phyloP scores from a whole-genome alignment of 257 asterid species.

The Salvia rosmarinus region DNA sequence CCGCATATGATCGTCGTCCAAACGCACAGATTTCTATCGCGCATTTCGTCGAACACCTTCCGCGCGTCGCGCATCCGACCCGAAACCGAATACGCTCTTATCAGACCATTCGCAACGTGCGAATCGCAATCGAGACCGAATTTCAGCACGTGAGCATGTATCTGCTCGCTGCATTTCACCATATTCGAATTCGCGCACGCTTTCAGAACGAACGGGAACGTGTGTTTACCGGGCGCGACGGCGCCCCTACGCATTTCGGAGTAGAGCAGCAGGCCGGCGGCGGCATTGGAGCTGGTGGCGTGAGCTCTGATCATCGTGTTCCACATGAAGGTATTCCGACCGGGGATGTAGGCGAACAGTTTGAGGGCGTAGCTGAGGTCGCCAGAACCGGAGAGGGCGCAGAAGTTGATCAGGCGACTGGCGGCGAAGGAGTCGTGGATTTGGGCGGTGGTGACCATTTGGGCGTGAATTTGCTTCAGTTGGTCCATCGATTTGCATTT shows the following conservation, averaged over 20 bases:
- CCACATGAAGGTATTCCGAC: conserved; percentile 81
- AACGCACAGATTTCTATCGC: conserved; percentile 49
- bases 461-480: conserved; percentile 77
- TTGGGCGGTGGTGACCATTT: conserved; percentile 66
- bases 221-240: conserved; percentile 68
- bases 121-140: conserved; percentile 61
- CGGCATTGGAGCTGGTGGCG: conserved; percentile 51
- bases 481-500: conserved; percentile 64
- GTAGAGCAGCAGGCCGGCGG: conserved; percentile 48
- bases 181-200: conserved; percentile 53
- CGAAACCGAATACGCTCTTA: conserved; percentile 62
- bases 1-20: conserved; percentile 92
- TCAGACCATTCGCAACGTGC: conserved; percentile 67
- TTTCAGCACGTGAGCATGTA: conserved; percentile 61
- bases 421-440: conserved; percentile 74
- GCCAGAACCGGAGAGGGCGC: conserved; percentile 67
- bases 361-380: conserved; percentile 59
- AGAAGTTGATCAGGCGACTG: conserved; percentile 76
- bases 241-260: conserved; percentile 55
- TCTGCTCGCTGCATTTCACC: conserved; percentile 46
- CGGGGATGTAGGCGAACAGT: conserved; percentile 43
- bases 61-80: conserved; percentile 51
- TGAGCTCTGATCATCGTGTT: conserved; percentile 80
- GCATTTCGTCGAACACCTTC: conserved; percentile 66
- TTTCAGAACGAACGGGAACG: conserved; percentile 80